Base-by-base conservation (phyloP, 2,329 filamentous ascomycete genomes). In the Gnomoniopsis smithogilvyi region DNA sequence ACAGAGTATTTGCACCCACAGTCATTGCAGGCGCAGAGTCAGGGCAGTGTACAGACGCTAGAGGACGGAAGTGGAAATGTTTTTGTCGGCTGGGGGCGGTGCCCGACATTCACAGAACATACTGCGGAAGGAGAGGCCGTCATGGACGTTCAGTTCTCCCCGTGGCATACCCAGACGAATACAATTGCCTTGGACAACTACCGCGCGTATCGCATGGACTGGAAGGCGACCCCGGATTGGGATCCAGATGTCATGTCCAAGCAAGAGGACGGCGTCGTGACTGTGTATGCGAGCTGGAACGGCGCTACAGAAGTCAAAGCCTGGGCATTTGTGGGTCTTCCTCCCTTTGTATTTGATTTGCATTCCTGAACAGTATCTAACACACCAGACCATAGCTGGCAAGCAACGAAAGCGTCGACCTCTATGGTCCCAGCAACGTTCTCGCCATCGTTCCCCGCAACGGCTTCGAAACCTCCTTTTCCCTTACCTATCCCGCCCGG, bases 271-370 rank as follows among this genome's bases (percentile, higher is more conserved):
- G 54, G 54, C 6, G 54, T 59, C 19, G 17, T 34, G 12, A 59
- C 54, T 24, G 41, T 68, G 3, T 65, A 62, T 19, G 59, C 59
- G 30, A 65, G 64, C 54, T 65, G 64, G 63, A 63, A 64, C 50
- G 63, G 64, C 15, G 63, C 64, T 4, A 65, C 62, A 0, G 59
- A 63, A 38, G 57, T 65, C 15, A 53, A 53, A 14, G 50, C 51
- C 7, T 64, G 62, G 60, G 59, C 51, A 15, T 54, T 59, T 22
- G 50, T 54, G 17, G 52, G 56, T 46, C 17, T 17, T 26, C 12
- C 21, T 17, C 15, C 6, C n/a, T n/a, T n/a, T n/a, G n/a, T n/a
- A n/a, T n/a, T 7, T 19, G 34, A 30, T 30, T 19, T 19, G 4
- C 15, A 33, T 19, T 46, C n/a, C 45, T 11, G 45, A 7, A 3